Base-by-base conservation (phyloP, 306 rosid genomes). In the Medicago ruthenica region DNA sequence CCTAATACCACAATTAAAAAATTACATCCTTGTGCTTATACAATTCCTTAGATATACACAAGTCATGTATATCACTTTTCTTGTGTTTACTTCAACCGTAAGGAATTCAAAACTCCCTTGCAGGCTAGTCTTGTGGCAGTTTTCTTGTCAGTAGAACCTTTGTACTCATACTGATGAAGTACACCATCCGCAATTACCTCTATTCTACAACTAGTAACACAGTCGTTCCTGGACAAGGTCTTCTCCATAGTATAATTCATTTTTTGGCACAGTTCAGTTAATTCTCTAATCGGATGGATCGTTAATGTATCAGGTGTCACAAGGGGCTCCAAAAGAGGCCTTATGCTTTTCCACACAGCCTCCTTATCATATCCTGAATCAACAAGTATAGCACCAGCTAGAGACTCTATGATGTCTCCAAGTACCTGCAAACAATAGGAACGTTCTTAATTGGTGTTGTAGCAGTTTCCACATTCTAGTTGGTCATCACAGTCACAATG, bases 341-440 rank as follows among this genome's bases (percentile, higher is more conserved):
- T 76, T 58, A 91, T 84, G 65, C 97, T 85, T 70, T 63, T 40
- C 80, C 86, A 87, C 47, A 91, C 92, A 9, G 15, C 37, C 11
- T 87, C 89, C 73, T 88, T 76, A 3, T 80, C 34, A 81, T 80
- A 89, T 16, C 87, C 87, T 0, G 98, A 89, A 75, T 93, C 97
- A 9, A 93, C 91, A 21, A 80, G 73, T 60, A 93, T 86, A 51
- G 98, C 96, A 60, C 97, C 97, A 9, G 91, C 96, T 44, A 93
- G 57, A 81, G 98, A 91, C 83, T 93, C 96, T 2, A 93, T 82
- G 4, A 93, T 76, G 79, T 93, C 98, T 50, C 87, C 97, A 22
- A 93, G 91, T 24, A 91, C 98, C 96, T 93, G 60, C 50, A 64
- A 39, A 66, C 61, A 79, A 18, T 14, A 37, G 57, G 70, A 76